Percentiles rank a stretch among this genome's conserved stretches.
Evolutionary conservation across 2,329 filamentous ascomycete species (phyloP).

Genomic region (Fusarium albidum): DNA sequence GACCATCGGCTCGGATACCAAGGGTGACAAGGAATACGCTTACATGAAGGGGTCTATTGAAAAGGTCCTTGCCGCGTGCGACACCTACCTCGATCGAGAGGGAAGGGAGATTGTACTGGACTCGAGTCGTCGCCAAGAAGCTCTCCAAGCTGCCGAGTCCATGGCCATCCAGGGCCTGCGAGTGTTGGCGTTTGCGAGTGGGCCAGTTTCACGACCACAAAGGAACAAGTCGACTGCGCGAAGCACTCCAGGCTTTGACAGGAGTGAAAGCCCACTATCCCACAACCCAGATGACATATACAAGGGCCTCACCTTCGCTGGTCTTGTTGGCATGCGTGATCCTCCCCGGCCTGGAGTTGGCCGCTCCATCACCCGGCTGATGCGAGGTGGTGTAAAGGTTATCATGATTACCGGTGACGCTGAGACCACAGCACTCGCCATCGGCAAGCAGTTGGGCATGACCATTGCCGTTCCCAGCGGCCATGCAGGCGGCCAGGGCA

Average conservation of each 20-base stretch:
- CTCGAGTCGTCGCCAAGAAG: slow-evolving; percentile 75
- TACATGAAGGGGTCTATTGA: slow-evolving; percentile 98
- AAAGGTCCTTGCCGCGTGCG: slow-evolving; percentile 83
- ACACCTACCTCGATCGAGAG: slow-evolving; percentile 87
- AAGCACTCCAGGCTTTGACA: slow-evolving; percentile 60
- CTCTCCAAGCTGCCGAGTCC: slow-evolving; percentile 78
- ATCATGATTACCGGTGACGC: slow-evolving; percentile 99
- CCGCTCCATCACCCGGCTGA: slow-evolving; percentile 85
- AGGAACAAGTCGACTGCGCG: slow-evolving; percentile 55
- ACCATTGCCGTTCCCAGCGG: slow-evolving; percentile 68
- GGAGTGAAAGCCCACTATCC: slow-evolving; percentile 48
- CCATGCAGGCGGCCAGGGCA: slow-evolving; percentile 62
- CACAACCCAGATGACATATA: slow-evolving; percentile 75
- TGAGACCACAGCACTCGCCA: slow-evolving; percentile 92
- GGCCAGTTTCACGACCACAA: slow-evolving; percentile 63
- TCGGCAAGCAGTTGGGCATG: slow-evolving; percentile 96
- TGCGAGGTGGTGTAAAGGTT: slow-evolving; percentile 94
- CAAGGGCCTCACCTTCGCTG: slow-evolving; percentile 85
- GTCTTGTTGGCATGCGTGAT: slow-evolving; percentile 96
- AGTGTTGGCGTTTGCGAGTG: slow-evolving; percentile 93
- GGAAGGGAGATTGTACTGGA: slow-evolving; percentile 89
- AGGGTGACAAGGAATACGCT: slow-evolving; percentile 76
- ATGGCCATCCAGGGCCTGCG: slow-evolving; percentile 92
- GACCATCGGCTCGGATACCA: slow-evolving; percentile 72
- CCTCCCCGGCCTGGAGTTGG: slow-evolving; percentile 91